Conservation (phyloP, 805 yeast genomes). For the Hanseniaspora guilliermondii region DNA sequence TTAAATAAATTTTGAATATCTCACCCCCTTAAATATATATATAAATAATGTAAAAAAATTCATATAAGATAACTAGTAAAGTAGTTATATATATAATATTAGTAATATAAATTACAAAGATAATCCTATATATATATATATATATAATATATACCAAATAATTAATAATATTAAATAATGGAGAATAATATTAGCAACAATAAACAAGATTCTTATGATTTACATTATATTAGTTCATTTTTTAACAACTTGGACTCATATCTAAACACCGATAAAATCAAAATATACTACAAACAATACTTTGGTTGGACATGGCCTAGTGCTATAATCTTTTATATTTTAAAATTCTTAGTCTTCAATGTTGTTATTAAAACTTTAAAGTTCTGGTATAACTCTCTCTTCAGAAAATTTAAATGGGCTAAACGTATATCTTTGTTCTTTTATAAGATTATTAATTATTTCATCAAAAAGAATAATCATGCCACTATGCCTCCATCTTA, state of each 20-base stretch:
- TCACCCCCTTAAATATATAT: too few species aligned
- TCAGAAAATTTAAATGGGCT: constrained; percentile 7
- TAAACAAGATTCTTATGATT: neutral
- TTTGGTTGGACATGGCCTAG: constrained; percentile 11
- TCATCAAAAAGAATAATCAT: neutral
- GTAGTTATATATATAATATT: too few species aligned
- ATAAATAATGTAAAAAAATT: too few species aligned
- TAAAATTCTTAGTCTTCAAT: neutral
- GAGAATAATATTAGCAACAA: too few species aligned
- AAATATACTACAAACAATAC: neutral
- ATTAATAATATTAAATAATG: neutral
- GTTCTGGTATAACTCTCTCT: constrained; percentile 3
- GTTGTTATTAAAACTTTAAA: neutral
- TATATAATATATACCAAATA: neutral
- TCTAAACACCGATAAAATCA: neutral
- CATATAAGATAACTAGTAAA: too few species aligned
- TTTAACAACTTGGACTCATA: neutral
- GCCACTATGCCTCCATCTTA: neutral
- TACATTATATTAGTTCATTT: neutral
- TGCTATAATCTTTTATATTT: neutral
- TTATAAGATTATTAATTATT: neutral
- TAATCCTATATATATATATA: too few species aligned
- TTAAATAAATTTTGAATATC: too few species aligned
- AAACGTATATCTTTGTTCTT: neutral
- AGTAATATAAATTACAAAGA: too few species aligned